These are phyloP conservation scores for Lactarius vividus DNA, from an alignment of 768 basidiomycete species.

Conservation along the genomic window DNA sequence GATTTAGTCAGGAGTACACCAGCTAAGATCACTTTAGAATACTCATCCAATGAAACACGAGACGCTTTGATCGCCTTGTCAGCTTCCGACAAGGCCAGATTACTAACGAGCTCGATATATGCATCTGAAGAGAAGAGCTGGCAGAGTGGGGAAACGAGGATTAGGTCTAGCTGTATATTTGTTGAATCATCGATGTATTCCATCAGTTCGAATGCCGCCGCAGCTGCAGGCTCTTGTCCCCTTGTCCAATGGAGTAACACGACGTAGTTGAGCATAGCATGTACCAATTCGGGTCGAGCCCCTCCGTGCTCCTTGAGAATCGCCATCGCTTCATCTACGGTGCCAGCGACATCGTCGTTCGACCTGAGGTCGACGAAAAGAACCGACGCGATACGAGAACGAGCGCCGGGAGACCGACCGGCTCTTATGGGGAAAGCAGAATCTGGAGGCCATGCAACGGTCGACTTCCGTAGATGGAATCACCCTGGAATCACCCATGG, in stretches of 20 bases:
- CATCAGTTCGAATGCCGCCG: slow-evolving; percentile 10
- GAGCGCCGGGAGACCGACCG: no score
- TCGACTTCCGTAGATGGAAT: no score
- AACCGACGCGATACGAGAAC: no score
- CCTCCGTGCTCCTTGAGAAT: neutral
- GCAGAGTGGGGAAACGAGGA: slow-evolving; percentile 5
- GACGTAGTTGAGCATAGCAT: slow-evolving; percentile 1
- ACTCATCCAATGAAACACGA: neutral
- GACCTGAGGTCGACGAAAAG: slow-evolving; percentile 7
- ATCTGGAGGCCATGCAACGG: no score
- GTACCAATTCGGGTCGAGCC: slow-evolving; percentile 2
- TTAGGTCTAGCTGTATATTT: neutral
- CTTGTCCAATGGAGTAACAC: slow-evolving; percentile 10
- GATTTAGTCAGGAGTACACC: slow-evolving; percentile 13
- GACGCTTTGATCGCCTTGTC: slow-evolving; percentile 6
- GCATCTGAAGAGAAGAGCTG: neutral
- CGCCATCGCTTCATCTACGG: slow-evolving; percentile 1
- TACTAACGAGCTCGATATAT: neutral
- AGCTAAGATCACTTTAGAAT: neutral
- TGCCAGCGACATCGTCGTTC: slow-evolving; percentile 5
- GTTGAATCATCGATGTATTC: neutral
- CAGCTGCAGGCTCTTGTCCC: slow-evolving; percentile 3
- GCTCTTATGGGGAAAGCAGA: no score
- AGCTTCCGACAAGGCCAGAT: neutral
- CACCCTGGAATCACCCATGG: no score